phyloP scores from a whole-genome alignment of 805 yeast species.

The Candida palmyrensis region DNA sequence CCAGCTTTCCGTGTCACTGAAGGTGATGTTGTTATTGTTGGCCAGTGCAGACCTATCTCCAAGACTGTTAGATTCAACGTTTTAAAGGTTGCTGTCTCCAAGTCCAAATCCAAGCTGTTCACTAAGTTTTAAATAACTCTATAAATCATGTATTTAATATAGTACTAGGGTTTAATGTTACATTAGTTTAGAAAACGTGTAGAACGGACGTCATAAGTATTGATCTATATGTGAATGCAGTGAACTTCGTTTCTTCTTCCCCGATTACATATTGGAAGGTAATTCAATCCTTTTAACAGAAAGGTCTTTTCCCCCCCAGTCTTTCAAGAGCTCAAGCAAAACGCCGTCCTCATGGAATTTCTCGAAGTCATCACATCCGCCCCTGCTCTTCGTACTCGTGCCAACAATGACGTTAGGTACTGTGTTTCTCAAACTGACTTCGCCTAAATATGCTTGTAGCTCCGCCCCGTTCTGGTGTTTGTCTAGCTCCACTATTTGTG shows the following conservation, averaged over 20 bases:
- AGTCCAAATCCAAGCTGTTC: slow-evolving; percentile 91
- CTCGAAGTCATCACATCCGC: slow-evolving; percentile 83
- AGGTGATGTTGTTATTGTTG: slow-evolving; percentile 99
- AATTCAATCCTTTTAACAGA: slow-evolving; percentile 46
- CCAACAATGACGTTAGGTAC: slow-evolving; percentile 87
- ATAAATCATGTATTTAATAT: slow-evolving; percentile 9
- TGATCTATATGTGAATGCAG: neutral
- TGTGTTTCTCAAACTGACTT: slow-evolving; percentile 70
- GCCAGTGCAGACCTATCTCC: slow-evolving; percentile 99
- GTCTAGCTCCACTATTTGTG: slow-evolving; percentile 76
- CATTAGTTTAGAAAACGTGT: slow-evolving; percentile 9
- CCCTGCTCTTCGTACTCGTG: slow-evolving; percentile 56
- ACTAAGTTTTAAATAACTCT: slow-evolving; percentile 73
- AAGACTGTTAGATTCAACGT: slow-evolving; percentile 99
- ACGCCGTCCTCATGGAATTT: slow-evolving; percentile 53
- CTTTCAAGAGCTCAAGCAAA: slow-evolving; percentile 45
- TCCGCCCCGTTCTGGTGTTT: slow-evolving; percentile 69
- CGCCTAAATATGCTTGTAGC: slow-evolving; percentile 67
- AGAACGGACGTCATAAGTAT: neutral
- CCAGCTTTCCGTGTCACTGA: slow-evolving; percentile 99
- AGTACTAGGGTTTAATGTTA: slow-evolving; percentile 12
- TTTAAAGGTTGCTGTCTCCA: slow-evolving; percentile 86
- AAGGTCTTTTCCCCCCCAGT: slow-evolving; percentile 60
- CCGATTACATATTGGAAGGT: slow-evolving; percentile 45
- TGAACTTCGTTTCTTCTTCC: neutral